These are phyloP conservation scores for Atalantia buxifolia DNA, from an alignment of 345 rosid species.

Conservation along the genomic window DNA sequence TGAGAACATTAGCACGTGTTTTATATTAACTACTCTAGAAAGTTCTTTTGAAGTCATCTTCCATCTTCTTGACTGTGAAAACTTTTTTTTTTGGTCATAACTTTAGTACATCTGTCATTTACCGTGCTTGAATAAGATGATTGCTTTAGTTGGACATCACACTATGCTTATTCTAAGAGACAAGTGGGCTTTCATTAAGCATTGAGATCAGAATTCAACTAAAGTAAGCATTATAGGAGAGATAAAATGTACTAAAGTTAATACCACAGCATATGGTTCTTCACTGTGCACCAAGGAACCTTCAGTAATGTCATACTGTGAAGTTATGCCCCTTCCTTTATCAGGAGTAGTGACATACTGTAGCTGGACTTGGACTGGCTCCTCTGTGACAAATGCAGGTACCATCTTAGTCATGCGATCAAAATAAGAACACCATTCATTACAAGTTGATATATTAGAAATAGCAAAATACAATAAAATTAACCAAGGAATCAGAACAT, in stretches of 20 bases:
- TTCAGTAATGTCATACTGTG: constrained; percentile 58
- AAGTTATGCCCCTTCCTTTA: constrained; percentile 81
- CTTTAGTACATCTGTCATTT: neutral
- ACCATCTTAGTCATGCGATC: neutral
- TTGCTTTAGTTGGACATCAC: neutral
- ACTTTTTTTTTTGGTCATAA: neutral
- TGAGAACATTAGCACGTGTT: too few relatives aligned
- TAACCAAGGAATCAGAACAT: neutral
- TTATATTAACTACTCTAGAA: neutral
- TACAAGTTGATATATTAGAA: neutral
- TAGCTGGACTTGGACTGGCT: constrained; percentile 36
- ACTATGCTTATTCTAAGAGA: neutral
- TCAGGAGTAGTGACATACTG: constrained; percentile 42
- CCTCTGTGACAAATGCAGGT: constrained; percentile 35
- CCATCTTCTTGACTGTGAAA: neutral
- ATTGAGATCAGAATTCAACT: neutral
- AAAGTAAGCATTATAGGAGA: constrained; percentile 1
- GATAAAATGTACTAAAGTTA: constrained; percentile 2
- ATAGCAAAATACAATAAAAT: constrained; percentile 4
- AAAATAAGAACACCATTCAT: neutral
- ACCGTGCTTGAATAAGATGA: neutral
- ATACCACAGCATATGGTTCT: constrained; percentile 73
- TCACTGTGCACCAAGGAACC: constrained; percentile 68
- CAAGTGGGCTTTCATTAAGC: neutral
- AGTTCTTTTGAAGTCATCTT: neutral